Evolutionary conservation across 116 monocot genomes (phyloP).

Genomic region (Papilionanthe hybrid): DNA sequence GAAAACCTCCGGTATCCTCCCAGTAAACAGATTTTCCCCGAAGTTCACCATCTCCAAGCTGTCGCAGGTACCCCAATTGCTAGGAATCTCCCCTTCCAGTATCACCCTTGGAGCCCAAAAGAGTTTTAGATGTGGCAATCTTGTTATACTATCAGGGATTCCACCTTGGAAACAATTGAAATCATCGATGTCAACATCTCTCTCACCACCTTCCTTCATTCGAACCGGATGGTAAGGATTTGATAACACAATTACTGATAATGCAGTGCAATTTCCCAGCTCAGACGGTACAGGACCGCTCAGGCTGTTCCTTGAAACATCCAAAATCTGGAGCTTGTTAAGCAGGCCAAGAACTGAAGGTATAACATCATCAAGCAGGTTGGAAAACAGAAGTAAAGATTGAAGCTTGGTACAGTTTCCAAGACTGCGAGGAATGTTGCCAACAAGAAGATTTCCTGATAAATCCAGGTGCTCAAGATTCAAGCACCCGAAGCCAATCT

Average conservation of each 20-base stretch:
- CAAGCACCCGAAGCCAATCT: constrained; percentile 30
- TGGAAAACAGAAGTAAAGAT: constrained; percentile 51
- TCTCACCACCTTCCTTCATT: constrained; percentile 1
- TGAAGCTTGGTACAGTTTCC: constrained; percentile 61
- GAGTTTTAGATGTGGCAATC: constrained; percentile 57
- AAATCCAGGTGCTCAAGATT: constrained; percentile 46
- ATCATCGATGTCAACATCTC: constrained; percentile 29
- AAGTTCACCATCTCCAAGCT: constrained; percentile 79
- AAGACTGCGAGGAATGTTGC: constrained; percentile 45
- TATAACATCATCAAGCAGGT: constrained; percentile 49
- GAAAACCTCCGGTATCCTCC: constrained; percentile 41
- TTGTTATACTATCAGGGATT: constrained; percentile 54
- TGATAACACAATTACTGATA: constrained; percentile 67
- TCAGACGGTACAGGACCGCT: constrained; percentile 64
- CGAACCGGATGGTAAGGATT: constrained; percentile 38
- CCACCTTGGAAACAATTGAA: constrained; percentile 74
- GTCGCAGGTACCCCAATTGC: constrained; percentile 69
- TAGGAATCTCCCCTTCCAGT: constrained; percentile 66
- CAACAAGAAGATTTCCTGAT: constrained; percentile 51
- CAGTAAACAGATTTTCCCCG: constrained; percentile 61
- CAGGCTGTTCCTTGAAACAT: constrained; percentile 77
- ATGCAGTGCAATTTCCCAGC: constrained; percentile 57
- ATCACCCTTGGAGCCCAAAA: constrained; percentile 77
- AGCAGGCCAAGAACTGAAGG: constrained; percentile 58
- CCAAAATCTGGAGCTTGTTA: constrained; percentile 51